These are phyloP conservation scores for Crithidia brevicula DNA, from an alignment of 208 protist genomes.

Conservation along the genomic window DNA sequence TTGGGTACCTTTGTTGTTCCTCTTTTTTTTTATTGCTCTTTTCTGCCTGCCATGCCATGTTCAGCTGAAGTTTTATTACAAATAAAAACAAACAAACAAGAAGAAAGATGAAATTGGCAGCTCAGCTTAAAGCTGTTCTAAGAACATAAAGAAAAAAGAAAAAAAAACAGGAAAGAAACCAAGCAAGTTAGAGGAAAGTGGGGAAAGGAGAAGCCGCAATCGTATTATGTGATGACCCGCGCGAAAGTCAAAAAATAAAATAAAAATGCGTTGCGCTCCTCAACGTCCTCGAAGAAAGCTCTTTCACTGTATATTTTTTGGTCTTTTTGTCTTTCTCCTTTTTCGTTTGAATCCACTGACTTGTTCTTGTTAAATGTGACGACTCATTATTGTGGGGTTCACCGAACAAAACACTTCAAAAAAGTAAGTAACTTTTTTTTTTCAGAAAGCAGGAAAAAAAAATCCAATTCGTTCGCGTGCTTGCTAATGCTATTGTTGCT, in stretches of 20 bases:
- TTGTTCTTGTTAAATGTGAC: background rate
- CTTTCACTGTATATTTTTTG: background rate
- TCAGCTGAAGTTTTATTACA: background rate
- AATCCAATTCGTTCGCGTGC: background rate
- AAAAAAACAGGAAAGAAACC: background rate
- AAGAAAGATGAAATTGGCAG: too few species aligned
- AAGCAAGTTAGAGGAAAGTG: constrained; percentile 5
- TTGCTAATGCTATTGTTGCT: background rate
- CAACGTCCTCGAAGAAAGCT: background rate
- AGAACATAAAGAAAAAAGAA: background rate
- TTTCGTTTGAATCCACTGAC: background rate
- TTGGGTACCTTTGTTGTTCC: background rate
- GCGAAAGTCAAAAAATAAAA: background rate
- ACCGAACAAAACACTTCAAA: background rate
- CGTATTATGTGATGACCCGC: background rate
- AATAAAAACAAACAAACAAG: constrained; percentile 7
- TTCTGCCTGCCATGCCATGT: constrained; percentile 17
- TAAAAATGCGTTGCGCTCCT: background rate
- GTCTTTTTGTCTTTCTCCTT: background rate
- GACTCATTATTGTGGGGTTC: background rate
- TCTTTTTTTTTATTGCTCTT: background rate
- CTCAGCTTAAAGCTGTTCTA: too few species aligned
- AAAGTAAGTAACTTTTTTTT: too few species aligned
- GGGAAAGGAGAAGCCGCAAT: background rate
- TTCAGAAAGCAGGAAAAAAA: background rate